A percentile compares a stretch with the other conserved stretches of the same genome.
phyloP scores from a whole-genome alignment of 2,329 filamentous ascomycete species.

The Diaporthe sp. region DNA sequence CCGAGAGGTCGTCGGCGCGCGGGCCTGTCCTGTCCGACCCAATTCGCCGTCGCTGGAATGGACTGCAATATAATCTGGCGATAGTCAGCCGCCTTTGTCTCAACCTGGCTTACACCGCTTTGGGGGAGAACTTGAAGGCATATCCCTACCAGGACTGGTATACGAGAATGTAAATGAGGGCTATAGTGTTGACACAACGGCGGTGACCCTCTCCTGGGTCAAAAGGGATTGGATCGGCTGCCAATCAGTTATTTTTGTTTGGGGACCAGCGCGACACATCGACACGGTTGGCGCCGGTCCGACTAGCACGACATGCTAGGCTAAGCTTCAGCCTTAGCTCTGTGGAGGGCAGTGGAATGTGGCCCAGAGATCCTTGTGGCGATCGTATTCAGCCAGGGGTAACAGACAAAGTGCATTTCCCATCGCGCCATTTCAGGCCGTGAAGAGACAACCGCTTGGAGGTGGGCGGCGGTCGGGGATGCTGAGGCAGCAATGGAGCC shows the following conservation, averaged over 20 bases:
- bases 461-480: neutral
- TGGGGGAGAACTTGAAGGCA: neutral
- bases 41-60: conserved; percentile 10
- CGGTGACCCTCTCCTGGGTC: neutral
- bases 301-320: neutral
- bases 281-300: conserved; percentile 6
- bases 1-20: neutral
- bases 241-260: neutral
- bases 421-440: conserved; percentile 1
- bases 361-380: conserved; percentile 8
- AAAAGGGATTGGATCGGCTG: conserved; percentile 18
- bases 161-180: conserved; percentile 22
- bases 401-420: neutral
- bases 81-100: conserved; percentile 25
- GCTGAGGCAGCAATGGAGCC: conserved; percentile 1
- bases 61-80: neutral
- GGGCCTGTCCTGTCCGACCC: neutral
- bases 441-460: neutral
- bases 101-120: conserved; percentile 2
- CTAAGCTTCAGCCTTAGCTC: conserved; percentile 28
- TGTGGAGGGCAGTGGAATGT: conserved; percentile 3
- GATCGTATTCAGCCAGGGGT: conserved; percentile 13
- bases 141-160: neutral
- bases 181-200: conserved; percentile 1
- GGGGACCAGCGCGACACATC: neutral